phyloP scores from a whole-genome alignment of 2,329 filamentous ascomycete species.

The Dothideomycetes sp. region DNA sequence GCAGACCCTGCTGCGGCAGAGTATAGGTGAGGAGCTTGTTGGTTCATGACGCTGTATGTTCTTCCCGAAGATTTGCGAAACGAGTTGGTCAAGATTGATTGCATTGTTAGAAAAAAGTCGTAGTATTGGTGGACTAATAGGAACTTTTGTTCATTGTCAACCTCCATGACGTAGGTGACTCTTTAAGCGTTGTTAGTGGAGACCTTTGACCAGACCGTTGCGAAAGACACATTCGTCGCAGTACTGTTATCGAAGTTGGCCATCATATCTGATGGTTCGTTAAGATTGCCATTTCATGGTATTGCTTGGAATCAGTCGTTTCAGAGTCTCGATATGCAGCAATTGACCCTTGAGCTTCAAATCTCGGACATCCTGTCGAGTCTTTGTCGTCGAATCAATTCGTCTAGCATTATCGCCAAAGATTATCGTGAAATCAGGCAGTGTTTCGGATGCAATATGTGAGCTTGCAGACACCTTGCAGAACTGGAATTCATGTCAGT shows the following conservation, averaged over 20 bases:
- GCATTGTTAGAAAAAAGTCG: too few relatives aligned
- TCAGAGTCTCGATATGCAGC: conserved; percentile 26
- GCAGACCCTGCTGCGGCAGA: conserved; percentile 6
- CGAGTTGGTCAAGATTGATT: too few relatives aligned
- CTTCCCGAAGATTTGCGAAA: background rate
- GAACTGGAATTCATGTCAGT: conserved; percentile 24
- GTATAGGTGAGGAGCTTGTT: conserved; percentile 1
- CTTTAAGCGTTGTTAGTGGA: conserved; percentile 1
- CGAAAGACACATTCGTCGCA: too few relatives aligned
- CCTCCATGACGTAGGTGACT: conserved; percentile 4
- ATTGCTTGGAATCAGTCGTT: conserved; percentile 26
- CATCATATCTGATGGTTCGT: background rate
- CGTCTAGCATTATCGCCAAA: conserved; percentile 31
- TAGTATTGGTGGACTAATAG: too few relatives aligned
- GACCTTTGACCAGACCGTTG: conserved; percentile 2
- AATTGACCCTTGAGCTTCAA: conserved; percentile 25
- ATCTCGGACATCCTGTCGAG: conserved; percentile 21
- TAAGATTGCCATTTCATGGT: conserved; percentile 26
- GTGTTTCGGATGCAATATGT: conserved; percentile 27
- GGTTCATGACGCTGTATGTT: background rate
- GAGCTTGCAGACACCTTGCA: conserved; percentile 34
- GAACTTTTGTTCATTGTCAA: too few relatives aligned
- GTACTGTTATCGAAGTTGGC: too few relatives aligned
- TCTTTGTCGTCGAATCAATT: conserved; percentile 30
- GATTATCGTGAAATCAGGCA: conserved; percentile 39